Conservation (phyloP, 176 grass and related monocot species). For the Poa pratensis region DNA sequence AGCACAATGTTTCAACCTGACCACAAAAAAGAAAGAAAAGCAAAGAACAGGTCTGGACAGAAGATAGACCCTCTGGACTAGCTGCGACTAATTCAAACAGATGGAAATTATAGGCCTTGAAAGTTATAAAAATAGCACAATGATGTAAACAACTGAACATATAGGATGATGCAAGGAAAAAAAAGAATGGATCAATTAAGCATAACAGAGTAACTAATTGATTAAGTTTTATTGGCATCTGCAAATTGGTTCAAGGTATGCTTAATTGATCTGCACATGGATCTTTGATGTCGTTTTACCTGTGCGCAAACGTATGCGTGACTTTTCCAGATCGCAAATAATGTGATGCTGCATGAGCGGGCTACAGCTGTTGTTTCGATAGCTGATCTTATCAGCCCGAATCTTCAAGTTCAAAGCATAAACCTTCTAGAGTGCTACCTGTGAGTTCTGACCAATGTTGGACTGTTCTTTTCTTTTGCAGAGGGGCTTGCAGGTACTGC, state of each 20-base stretch:
- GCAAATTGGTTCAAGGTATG: too few relatives aligned
- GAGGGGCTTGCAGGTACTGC: neutral
- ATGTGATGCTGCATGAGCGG: neutral
- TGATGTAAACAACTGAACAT: neutral
- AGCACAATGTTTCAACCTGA: neutral
- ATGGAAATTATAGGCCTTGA: neutral
- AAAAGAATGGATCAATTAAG: neutral
- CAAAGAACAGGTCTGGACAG: neutral
- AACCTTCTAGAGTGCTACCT: neutral
- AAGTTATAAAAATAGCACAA: conserved; percentile 8
- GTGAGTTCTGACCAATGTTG: conserved; percentile 25
- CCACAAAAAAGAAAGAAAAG: neutral
- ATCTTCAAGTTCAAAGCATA: neutral
- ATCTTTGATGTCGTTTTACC: neutral
- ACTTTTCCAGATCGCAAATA: neutral
- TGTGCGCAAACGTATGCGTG: neutral
- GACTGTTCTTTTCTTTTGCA: conserved; percentile 11
- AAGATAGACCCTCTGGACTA: neutral
- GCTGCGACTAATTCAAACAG: neutral
- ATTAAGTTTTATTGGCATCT: neutral
- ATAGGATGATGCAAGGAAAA: conserved; percentile 9
- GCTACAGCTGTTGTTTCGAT: conserved; percentile 23
- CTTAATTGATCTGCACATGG: too few relatives aligned
- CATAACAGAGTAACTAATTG: neutral
- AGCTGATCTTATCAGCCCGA: neutral